These are phyloP conservation scores for Afroboletus lepidellus DNA, from an alignment of 1,284 basidiomycete species.

Conservation along the genomic window DNA sequence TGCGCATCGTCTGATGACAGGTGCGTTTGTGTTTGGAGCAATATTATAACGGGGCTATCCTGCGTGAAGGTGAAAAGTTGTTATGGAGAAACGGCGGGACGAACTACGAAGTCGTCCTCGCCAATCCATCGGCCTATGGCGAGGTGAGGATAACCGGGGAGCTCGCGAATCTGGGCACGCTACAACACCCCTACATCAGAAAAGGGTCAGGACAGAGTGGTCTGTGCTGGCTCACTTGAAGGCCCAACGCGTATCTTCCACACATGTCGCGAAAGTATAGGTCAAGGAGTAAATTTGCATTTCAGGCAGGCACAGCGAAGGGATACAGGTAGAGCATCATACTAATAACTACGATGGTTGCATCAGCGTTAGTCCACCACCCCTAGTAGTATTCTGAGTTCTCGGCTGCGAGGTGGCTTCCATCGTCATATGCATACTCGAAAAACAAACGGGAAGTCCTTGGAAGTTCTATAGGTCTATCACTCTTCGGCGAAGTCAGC, in stretches of 20 bases:
- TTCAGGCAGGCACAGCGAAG: background rate
- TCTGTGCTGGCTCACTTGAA: constrained; percentile 36
- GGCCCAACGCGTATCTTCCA: constrained; percentile 59
- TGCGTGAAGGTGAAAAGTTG: background rate
- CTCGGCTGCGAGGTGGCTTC: no score
- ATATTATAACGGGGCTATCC: constrained; percentile 62
- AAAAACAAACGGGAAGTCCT: no score
- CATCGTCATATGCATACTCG: no score
- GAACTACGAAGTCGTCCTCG: constrained; percentile 54
- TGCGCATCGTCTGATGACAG: constrained; percentile 52
- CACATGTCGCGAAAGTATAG: constrained; percentile 49
- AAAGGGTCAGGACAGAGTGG: no score
- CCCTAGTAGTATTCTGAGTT: no score
- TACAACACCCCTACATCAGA: constrained; percentile 2
- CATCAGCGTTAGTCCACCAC: no score
- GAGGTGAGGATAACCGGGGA: constrained; percentile 42
- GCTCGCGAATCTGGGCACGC: constrained; percentile 40
- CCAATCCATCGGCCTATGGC: constrained; percentile 62
- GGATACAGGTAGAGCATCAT: no score
- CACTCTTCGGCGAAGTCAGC: constrained; percentile 38
- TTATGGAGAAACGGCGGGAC: constrained; percentile 16
- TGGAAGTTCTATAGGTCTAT: background rate
- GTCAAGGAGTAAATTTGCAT: background rate
- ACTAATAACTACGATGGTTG: no score
- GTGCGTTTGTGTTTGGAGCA: constrained; percentile 67